Percentiles rank a stretch among this genome's conserved stretches.
phyloP scores from a whole-genome alignment of 345 rosid genomes.

The Gossypium raimondii region DNA sequence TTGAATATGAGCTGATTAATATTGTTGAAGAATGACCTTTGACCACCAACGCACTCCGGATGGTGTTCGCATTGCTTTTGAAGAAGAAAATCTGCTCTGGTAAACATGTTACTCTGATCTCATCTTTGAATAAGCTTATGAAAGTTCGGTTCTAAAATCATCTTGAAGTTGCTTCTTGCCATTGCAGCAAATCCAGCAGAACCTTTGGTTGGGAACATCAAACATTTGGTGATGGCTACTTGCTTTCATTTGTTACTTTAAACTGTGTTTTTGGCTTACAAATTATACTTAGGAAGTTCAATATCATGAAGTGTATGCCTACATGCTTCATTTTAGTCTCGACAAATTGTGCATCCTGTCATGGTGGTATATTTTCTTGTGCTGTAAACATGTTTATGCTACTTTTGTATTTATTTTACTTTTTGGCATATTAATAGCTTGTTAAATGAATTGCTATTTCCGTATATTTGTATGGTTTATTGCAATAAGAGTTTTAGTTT shows the following conservation, averaged over 20 bases:
- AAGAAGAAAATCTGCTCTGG: slow-evolving; percentile 36
- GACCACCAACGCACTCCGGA: neutral
- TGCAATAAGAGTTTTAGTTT: too few species aligned
- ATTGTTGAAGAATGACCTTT: slow-evolving; percentile 52
- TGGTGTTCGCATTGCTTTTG: slow-evolving; percentile 5
- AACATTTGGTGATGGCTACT: slow-evolving; percentile 13
- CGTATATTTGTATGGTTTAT: too few species aligned
- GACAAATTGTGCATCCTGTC: neutral
- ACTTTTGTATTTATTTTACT: too few species aligned
- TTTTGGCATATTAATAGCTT: too few species aligned
- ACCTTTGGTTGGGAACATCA: neutral
- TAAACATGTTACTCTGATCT: slow-evolving; percentile 31
- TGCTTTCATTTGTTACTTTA: slow-evolving; percentile 31
- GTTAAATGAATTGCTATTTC: too few species aligned
- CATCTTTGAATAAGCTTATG: slow-evolving; percentile 22
- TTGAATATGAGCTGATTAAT: slow-evolving; percentile 67
- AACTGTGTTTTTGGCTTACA: slow-evolving; percentile 15
- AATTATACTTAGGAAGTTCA: slow-evolving; percentile 9
- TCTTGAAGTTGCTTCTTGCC: neutral
- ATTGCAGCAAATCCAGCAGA: slow-evolving; percentile 26
- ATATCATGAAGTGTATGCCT: slow-evolving; percentile 18
- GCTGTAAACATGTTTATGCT: too few species aligned
- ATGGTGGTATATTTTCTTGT: neutral
- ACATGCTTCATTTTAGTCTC: neutral
- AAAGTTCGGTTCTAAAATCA: slow-evolving; percentile 22